Conservation (phyloP, 768 basidiomycete species). For the Cyclocybe cylindracea region DNA sequence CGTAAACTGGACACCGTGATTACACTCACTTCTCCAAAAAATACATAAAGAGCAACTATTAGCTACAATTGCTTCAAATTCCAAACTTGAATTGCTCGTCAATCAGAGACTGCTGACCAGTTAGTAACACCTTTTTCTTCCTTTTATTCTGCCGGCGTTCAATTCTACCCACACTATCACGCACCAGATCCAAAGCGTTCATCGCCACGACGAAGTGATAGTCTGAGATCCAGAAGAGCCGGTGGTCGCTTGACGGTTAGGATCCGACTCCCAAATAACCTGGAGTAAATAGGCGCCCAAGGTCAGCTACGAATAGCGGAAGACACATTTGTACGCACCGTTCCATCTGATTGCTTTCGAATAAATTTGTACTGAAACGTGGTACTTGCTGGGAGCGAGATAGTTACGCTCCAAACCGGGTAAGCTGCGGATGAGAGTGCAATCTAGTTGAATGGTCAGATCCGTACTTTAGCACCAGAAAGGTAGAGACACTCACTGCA, state of each 20-base stretch:
- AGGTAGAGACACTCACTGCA: conserved; percentile 37
- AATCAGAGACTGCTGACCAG: no score
- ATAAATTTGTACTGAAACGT: conserved; percentile 64
- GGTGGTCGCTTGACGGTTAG: conserved; percentile 51
- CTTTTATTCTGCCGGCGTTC: no score
- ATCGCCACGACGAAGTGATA: conserved; percentile 46
- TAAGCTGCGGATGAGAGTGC: conserved; percentile 52
- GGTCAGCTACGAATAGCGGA: not conserved
- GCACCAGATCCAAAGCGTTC: conserved; percentile 7
- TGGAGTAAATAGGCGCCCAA: conserved; percentile 15
- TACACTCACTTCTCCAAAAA: no score
- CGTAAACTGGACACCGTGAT: no score
- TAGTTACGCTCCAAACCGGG: conserved; percentile 54
- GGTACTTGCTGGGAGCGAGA: conserved; percentile 50
- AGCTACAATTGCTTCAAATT: not conserved
- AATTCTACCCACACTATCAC: no score
- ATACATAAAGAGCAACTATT: no score
- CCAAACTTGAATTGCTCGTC: no score
- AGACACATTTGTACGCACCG: conserved; percentile 4
- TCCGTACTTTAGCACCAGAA: no score
- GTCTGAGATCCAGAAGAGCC: conserved; percentile 40
- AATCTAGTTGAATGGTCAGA: conserved; percentile 29
- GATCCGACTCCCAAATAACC: conserved; percentile 66
- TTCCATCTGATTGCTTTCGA: conserved; percentile 39
- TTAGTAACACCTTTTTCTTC: no score